Conservation (phyloP, 345 rosid species). For the Durio zibethinus region DNA sequence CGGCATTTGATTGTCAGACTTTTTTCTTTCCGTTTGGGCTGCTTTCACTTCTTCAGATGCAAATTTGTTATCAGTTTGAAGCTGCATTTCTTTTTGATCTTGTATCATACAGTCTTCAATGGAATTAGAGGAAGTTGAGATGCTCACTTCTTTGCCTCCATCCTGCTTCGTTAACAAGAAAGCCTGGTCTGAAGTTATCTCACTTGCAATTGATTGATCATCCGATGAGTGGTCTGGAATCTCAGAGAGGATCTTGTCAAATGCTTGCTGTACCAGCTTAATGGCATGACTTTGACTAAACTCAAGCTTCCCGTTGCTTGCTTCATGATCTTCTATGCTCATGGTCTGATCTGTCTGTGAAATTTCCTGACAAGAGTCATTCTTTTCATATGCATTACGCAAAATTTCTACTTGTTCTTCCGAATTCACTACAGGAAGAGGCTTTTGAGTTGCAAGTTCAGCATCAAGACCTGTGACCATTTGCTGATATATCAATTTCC, state of each 20-base stretch:
- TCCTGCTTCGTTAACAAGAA: conserved; percentile 26
- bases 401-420: conserved; percentile 22
- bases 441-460: conserved; percentile 32
- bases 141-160: conserved; percentile 28
- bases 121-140: conserved; percentile 26
- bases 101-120: conserved; percentile 5
- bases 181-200: conserved; percentile 38
- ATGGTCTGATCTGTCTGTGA: conserved; percentile 17
- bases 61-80: neutral
- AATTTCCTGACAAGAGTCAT: conserved; percentile 16
- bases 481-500: conserved; percentile 71
- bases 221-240: conserved; percentile 56
- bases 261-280: conserved; percentile 73
- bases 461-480: conserved; percentile 61
- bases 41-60: conserved; percentile 27
- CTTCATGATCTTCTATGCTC: conserved; percentile 30
- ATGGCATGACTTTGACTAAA: conserved; percentile 51
- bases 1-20: conserved; percentile 39
- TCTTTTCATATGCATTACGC: neutral
- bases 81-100: conserved; percentile 17
- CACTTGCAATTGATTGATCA: conserved; percentile 45
- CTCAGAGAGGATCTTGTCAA: conserved; percentile 73
- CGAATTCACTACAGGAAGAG: conserved; percentile 22
- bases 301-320: conserved; percentile 31
- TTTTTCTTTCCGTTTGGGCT: conserved; percentile 28